Evolutionary conservation across 2,329 filamentous ascomycete genomes (phyloP).

Genomic region (Claviceps purpurea): DNA sequence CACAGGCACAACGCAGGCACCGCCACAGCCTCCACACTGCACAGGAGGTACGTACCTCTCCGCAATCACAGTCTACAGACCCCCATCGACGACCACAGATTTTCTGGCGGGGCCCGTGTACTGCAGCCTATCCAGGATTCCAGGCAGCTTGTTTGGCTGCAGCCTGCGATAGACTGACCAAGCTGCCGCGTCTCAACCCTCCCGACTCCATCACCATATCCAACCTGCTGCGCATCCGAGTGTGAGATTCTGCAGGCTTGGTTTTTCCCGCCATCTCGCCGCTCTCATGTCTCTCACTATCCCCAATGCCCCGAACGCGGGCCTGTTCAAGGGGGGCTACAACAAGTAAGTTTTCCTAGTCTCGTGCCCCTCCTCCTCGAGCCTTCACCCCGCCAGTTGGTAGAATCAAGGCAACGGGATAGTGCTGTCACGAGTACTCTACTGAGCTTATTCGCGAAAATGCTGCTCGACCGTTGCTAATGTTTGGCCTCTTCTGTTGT

Average conservation of each 20-base stretch:
- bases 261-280: conserved; percentile 7
- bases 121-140: neutral
- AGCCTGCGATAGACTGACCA: neutral
- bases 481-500: conserved; percentile 7
- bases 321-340: conserved; percentile 93
- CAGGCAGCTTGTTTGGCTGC: neutral
- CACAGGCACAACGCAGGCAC: neutral
- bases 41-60: too few relatives aligned
- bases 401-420: too few relatives aligned
- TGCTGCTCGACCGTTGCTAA: too few relatives aligned
- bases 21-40: neutral
- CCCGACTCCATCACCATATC: neutral
- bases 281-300: conserved; percentile 83
- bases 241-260: conserved; percentile 9
- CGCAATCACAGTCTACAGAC: too few relatives aligned
- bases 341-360: conserved; percentile 57
- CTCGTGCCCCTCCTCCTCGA: conserved; percentile 6
- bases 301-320: conserved; percentile 81
- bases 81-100: too few relatives aligned
- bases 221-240: conserved; percentile 2
- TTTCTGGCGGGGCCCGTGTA: too few relatives aligned
- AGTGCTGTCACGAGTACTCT: too few relatives aligned
- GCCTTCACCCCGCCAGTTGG: neutral
- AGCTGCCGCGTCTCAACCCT: neutral
- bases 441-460: too few relatives aligned